A percentile compares a stretch with the other conserved stretches of the same genome.
phyloP scores from a whole-genome alignment of 2,329 filamentous ascomycete genomes.

The Colletotrichum sp. region DNA sequence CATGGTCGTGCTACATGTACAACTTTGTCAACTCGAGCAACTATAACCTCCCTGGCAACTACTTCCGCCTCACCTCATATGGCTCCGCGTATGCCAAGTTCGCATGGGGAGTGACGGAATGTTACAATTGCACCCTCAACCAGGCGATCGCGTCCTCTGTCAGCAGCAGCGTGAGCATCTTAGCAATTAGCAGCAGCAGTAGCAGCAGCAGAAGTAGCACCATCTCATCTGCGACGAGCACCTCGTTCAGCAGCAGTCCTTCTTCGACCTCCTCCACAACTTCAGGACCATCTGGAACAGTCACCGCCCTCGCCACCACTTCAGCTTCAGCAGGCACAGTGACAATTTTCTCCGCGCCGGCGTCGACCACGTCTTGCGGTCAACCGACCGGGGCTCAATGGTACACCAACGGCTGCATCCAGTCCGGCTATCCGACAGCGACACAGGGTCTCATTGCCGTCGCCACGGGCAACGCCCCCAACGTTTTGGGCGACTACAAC shows the following conservation, averaged over 20 bases:
- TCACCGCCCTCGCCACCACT: not conserved
- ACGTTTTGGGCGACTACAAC: not conserved
- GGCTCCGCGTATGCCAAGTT: not conserved
- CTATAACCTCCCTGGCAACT: not conserved
- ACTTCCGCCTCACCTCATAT: not conserved
- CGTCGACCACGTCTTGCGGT: not conserved
- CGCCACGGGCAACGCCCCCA: not conserved
- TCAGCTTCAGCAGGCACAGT: not conserved
- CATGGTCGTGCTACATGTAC: not conserved
- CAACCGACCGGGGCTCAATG: not conserved
- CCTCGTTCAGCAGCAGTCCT: not conserved
- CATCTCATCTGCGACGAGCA: not conserved
- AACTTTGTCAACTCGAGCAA: not conserved
- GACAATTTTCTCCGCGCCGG: not conserved
- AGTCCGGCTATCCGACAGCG: not conserved
- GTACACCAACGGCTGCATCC: conserved; percentile 5
- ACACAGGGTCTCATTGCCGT: not conserved
- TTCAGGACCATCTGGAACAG: not conserved
- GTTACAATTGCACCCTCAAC: not conserved
- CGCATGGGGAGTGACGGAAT: not conserved
- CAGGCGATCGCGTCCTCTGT: not conserved
- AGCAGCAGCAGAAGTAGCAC: not conserved
- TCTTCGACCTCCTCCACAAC: not conserved
- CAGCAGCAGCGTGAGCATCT: not conserved
- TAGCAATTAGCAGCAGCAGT: not conserved